Evolutionary conservation across 257 asterid species (phyloP), one percentile per base, ranked within the genome.

Genomic region (Eucommia ulmoides): DNA sequence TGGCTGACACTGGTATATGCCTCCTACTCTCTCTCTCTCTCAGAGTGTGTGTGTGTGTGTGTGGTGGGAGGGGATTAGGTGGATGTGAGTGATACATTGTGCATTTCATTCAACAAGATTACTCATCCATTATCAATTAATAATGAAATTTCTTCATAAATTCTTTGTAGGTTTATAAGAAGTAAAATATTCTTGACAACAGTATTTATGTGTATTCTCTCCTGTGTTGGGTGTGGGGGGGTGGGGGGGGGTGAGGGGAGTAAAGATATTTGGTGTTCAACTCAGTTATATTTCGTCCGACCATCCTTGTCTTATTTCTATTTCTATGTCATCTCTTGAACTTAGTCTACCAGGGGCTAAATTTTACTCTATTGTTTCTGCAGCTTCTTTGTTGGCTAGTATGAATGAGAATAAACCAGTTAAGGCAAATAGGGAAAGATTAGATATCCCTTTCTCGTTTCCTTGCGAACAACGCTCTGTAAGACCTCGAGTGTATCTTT

Each of bases 401-500:
- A 73, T n/a, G n/a, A n/a, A n/a, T n/a, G n/a, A n/a, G n/a, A n/a
- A 66, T 53, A 69, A 68, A 69, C 49, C 80, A 26, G 73, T 70
- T 42, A 83, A 86, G 76, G 54, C 60, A 24, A 62, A 70, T 59
- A 80, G 88, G 67, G 94, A 80, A 73, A 74, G 88, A 64, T 75
- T 87, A 22, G 92, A 79, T 59, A 79, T 92, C 67, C 94, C 96
- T 44, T 76, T 86, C 68, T 56, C 74, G 24, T 68, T 81, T 65
- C 96, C 95, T 45, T 88, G 94, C 50, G 95, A 86, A 60, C 74
- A 77, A 52, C 99, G 96, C 52, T 86, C 96, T 44, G 96, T 91
- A 67, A 91, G 93, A 73, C 93, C 84, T 45, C 76, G 88, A 72
- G 62, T 86, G 45, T 67, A 73, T 56, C 67, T 83, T 33, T 76